A percentile compares a stretch with the other conserved stretches of the same genome.
These are phyloP conservation scores for Saccharomyces hybrid DNA, from an alignment of 1,139 yeast genomes.

Conservation along the genomic window DNA sequence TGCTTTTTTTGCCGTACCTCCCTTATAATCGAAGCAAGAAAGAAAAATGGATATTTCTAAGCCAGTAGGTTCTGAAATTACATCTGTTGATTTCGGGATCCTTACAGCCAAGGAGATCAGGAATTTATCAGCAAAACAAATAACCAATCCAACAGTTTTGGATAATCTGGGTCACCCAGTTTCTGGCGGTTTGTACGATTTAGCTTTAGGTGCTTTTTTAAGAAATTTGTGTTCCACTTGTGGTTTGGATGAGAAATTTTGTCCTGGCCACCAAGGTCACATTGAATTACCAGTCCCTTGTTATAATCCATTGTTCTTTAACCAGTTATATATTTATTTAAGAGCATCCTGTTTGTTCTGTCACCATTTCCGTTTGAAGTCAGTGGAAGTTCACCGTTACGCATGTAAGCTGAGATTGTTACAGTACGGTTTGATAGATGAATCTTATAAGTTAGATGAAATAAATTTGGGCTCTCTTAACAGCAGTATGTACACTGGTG, in stretches of 20 bases:
- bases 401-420: slow-evolving; percentile 73
- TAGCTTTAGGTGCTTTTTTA: slow-evolving; percentile 88
- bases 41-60: slow-evolving; percentile 79
- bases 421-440: slow-evolving; percentile 83
- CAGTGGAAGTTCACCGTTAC: slow-evolving; percentile 63
- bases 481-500: slow-evolving; percentile 34
- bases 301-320: slow-evolving; percentile 89
- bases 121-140: slow-evolving; percentile 84
- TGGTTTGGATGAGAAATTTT: slow-evolving; percentile 87
- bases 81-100: slow-evolving; percentile 87
- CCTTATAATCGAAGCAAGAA: neutral
- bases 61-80: slow-evolving; percentile 92
- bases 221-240: slow-evolving; percentile 89
- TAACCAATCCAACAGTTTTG: slow-evolving; percentile 88
- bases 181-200: slow-evolving; percentile 86
- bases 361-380: slow-evolving; percentile 67
- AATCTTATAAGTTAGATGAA: slow-evolving; percentile 64
- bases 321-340: slow-evolving; percentile 76
- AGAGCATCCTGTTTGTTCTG: slow-evolving; percentile 87
- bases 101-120: slow-evolving; percentile 77
- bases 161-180: slow-evolving; percentile 96
- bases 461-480: slow-evolving; percentile 37
- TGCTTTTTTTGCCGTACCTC: neutral
- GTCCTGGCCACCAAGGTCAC: slow-evolving; percentile 99
- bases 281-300: slow-evolving; percentile 94